Base-by-base conservation (phyloP, 371 early-diverging fungal species). In the Apophysomyces elegans region DNA sequence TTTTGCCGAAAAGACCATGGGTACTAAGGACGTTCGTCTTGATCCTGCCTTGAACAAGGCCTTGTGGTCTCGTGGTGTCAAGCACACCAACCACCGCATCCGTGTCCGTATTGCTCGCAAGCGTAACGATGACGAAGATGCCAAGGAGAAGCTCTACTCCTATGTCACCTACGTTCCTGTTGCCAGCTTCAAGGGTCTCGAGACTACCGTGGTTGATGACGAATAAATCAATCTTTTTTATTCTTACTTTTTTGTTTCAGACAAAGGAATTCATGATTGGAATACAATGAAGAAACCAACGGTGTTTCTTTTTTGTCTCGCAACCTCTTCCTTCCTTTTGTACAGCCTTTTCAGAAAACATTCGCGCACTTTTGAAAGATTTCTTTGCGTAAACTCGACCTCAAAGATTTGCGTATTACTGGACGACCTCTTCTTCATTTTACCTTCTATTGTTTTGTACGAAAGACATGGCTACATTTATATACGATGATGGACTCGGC, bases 121-220 rank as follows among this genome's bases (percentile, higher is more conserved):
- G 83, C 90, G 95, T 77, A 95, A 93, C 87, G 97, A 97, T 71
- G 93, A 88, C 74, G 95, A 95, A 80, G 88, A 92, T 62, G 92
- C 94, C 77, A 90, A 87, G 77, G 93, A 95, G 85, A 95, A 95
- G 91, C 86, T 96, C 54, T 96, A 92, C 91, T 93, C 95, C 70
- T 82, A 86, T 66, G 95, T 94, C 64, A 81, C 91, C 73, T 86
- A 83, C 71, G 97, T 96, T 60, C 90, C 92, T 54, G 90, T 91
- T 73, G 79, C 91, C 67, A 76, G 84, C 75, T 95, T 95, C 88
- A 93, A 92, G 86, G 91, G 91, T 84, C 63, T 62, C 21, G 63
- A 62, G 38, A 62, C 63, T 6, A 37, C 56, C 54, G 63, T 62
- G 35, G 63, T 62, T 38, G 63, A 62, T 50, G 63, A 62, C 39